Conservation (phyloP, 2,329 filamentous ascomycete genomes). For the Fonsecaea pedrosoi region DNA sequence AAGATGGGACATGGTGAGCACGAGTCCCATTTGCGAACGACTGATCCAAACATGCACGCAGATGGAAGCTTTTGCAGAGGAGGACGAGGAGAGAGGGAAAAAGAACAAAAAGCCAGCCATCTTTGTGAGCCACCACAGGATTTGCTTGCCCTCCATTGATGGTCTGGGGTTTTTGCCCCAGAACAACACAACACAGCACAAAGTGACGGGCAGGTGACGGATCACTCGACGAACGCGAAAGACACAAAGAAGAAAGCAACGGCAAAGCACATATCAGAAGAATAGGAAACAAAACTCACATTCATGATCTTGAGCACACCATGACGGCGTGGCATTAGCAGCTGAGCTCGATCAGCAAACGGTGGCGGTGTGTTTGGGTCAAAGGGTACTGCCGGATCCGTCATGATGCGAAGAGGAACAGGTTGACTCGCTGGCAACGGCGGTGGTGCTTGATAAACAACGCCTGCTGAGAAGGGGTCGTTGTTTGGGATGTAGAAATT, state of each 20-base stretch:
- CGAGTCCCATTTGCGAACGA: not conserved
- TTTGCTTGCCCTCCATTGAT: not conserved
- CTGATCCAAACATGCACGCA: not conserved
- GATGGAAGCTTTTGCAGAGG: not conserved
- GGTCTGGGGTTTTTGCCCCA: not conserved
- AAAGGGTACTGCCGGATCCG: slow-evolving; percentile 19
- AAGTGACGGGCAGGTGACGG: not conserved
- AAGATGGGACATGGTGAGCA: slow-evolving; percentile 15
- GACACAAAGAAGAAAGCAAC: not conserved
- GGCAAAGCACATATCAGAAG: too few relatives aligned
- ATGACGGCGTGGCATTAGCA: slow-evolving; percentile 34
- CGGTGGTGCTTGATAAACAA: not conserved
- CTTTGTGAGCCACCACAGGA: not conserved
- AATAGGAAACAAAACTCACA: slow-evolving; percentile 37
- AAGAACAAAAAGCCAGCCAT: not conserved
- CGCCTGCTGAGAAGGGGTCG: not conserved
- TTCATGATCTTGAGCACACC: slow-evolving; percentile 47
- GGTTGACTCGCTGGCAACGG: too few relatives aligned
- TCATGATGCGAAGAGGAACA: not conserved
- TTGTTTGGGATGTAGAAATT: slow-evolving; percentile 7
- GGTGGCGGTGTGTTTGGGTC: slow-evolving; percentile 34
- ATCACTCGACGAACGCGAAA: not conserved
- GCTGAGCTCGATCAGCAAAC: slow-evolving; percentile 37
- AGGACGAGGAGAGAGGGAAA: not conserved
- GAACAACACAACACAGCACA: not conserved